Percentiles rank a stretch among this genome's conserved stretches.
Evolutionary conservation across 2,329 filamentous ascomycete species (phyloP).

Genomic region (Sporothrix euskadiensis): DNA sequence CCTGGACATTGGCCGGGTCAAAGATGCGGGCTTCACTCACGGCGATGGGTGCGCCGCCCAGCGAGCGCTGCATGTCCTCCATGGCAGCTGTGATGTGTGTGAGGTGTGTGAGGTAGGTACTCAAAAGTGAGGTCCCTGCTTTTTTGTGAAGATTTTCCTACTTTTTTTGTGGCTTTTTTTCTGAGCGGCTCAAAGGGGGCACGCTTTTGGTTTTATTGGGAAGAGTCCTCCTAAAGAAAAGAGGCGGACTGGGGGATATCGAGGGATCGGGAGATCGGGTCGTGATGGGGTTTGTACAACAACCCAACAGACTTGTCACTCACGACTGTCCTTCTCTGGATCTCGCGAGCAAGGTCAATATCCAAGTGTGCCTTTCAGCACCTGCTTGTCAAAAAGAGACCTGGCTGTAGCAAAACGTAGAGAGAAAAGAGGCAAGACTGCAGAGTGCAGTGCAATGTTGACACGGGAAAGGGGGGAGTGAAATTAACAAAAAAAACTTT

Average conservation of each 20-base stretch:
- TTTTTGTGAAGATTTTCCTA: conserved; percentile 35
- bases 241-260: background rate
- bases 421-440: background rate
- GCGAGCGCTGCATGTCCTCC: conserved; percentile 42
- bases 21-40: conserved; percentile 46
- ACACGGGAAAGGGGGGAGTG: conserved; percentile 12
- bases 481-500: conserved; percentile 3
- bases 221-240: background rate
- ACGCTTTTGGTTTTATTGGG: conserved; percentile 14
- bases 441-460: background rate
- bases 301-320: background rate
- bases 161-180: conserved; percentile 38
- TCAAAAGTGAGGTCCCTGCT: background rate
- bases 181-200: background rate
- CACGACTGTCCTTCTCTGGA: background rate
- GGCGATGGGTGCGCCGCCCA: conserved; percentile 38
- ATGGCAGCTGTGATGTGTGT: conserved; percentile 38
- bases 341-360: background rate
- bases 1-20: conserved; percentile 45
- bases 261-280: background rate
- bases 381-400: conserved; percentile 22
- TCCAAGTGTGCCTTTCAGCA: conserved; percentile 24
- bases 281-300: background rate
- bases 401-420: background rate
- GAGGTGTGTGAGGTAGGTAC: background rate